Percentiles rank a stretch among this genome's conserved stretches.
phyloP scores from a whole-genome alignment of 495 filamentous ascomycete genomes.

The Podospora australis region DNA sequence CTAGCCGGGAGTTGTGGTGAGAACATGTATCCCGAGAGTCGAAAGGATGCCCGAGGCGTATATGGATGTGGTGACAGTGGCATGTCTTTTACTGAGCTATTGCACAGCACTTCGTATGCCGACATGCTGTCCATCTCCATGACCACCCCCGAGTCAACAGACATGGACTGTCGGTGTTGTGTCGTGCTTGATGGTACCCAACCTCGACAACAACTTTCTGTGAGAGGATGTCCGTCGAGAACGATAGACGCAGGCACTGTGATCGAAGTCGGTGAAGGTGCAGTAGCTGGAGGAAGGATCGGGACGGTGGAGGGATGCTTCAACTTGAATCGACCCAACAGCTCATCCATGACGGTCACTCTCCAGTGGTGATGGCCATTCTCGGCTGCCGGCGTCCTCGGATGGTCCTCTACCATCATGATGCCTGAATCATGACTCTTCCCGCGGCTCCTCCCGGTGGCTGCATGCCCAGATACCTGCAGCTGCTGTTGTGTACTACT shows the following conservation, averaged over 20 bases:
- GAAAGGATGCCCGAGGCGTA: neutral
- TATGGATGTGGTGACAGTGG: neutral
- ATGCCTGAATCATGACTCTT: neutral
- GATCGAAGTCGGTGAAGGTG: no score
- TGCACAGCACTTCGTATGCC: neutral
- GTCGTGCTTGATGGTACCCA: neutral
- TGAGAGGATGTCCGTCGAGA: no score
- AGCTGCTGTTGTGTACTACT: neutral
- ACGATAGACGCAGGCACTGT: no score
- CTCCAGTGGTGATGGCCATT: neutral
- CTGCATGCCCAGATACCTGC: neutral
- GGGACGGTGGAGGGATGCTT: no score
- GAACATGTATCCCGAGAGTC: neutral
- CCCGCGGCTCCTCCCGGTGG: neutral
- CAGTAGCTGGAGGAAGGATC: no score
- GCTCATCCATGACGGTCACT: neutral
- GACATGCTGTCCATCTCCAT: neutral
- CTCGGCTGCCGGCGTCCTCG: neutral
- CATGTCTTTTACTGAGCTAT: neutral
- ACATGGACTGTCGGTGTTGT: neutral
- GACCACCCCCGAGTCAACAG: conserved; percentile 1
- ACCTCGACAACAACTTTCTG: no score
- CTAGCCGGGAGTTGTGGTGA: neutral
- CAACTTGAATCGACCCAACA: no score
- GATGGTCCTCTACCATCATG: neutral